Conservation (phyloP, 2,329 filamentous ascomycete genomes). For the Fusarium secorum region DNA sequence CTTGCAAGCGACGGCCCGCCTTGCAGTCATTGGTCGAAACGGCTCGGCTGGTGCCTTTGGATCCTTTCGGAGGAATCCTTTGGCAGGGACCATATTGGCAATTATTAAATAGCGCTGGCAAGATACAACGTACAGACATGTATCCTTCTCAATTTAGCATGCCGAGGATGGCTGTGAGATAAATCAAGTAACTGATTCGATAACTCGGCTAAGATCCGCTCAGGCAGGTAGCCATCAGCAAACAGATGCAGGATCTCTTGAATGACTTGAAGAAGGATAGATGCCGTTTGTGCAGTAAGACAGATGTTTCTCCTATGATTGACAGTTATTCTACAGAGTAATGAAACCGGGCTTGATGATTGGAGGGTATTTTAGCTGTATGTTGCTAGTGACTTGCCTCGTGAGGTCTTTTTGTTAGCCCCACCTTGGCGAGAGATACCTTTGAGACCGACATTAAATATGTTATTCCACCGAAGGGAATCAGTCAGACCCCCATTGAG, state of each 20-base stretch:
- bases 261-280: background rate
- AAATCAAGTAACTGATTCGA: background rate
- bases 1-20: no score
- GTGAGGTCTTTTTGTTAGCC: background rate
- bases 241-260: background rate
- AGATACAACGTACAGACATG: background rate
- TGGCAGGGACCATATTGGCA: no score
- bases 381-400: background rate
- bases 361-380: background rate
- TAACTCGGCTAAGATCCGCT: background rate
- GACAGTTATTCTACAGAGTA: background rate
- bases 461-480: background rate
- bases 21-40: accelerated
- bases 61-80: no score
- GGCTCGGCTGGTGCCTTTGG: no score
- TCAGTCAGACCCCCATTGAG: background rate
- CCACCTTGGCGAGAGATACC: background rate
- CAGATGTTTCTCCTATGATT: background rate
- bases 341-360: background rate
- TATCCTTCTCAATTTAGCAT: background rate
- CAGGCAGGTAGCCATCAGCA: background rate
- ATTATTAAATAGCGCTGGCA: no score
- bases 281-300: background rate
- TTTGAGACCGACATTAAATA: background rate
- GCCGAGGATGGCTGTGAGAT: background rate